Evolutionary conservation across 495 filamentous ascomycete genomes (phyloP), one percentile per base, ranked within the genome.

Genomic region (Letharia columbiana): DNA sequence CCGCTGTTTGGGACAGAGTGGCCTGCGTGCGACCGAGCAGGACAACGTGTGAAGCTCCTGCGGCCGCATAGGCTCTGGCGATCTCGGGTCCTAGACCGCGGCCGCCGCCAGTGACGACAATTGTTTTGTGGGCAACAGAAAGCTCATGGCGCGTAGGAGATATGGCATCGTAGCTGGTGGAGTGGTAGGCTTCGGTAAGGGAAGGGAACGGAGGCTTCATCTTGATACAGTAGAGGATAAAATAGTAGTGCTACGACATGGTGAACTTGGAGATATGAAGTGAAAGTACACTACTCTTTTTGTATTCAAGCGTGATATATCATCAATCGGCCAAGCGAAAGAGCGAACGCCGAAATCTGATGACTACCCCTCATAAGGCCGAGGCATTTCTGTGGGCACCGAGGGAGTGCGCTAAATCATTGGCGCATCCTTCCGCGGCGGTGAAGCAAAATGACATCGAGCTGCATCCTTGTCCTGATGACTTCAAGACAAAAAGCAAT

Each of bases 71-170:
- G 47, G 71, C 66, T 9, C 28, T 64, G n/a, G 79, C 75, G 17
- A 70, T 81, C 31, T 72, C 79, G 44, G 69, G 68, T 28, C 80
- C 81, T n/a, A 82, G 77, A 10, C 79, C 80, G 42, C 72, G 73
- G 10, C 75, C 75, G 2, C 73, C 78, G 39, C 79, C 67, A 9
- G 82, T 83, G 39, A 86, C 69, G 33, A 84, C 63, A 33, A 85
- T 73, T 6, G 71, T 77, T 52, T 78, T 78, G 62, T 77, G 77
- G 9, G 71, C 68, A 33, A 79, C 77, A 50, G 76, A 79, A 40
- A 82, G 77, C 65, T 75, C 73, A 1, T 76, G 70, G 17, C 75
- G 76, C 3, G 63, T 64, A 50, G 81, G 77, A 17, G 75, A 76
- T 52, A 82, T 77, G 63, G 75, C 70, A 15, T 76, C 66, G 69